These are phyloP conservation scores for Umbelopsis sp. DNA, from an alignment of 192 early-diverging fungal genomes.

Conservation along the genomic window DNA sequence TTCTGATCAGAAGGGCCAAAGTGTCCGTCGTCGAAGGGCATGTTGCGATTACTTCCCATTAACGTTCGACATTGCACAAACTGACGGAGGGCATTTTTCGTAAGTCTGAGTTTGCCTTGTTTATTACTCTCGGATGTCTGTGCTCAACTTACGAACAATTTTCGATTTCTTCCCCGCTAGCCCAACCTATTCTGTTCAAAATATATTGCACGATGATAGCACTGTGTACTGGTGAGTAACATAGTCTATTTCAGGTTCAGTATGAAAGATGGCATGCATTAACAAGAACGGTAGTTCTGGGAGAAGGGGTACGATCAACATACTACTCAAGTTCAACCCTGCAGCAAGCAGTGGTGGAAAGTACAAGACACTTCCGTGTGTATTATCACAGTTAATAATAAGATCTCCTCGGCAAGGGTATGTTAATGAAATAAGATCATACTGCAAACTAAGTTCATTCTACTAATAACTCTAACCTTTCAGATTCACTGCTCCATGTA, in stretches of 20 bases:
- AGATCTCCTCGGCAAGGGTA: slow-evolving; percentile 51
- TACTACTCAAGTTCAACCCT: slow-evolving; percentile 20
- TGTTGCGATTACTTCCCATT: slow-evolving; percentile 9
- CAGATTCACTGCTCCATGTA: slow-evolving; percentile 56
- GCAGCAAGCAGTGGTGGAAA: not conserved
- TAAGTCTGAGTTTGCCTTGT: not conserved
- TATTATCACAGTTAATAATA: slow-evolving; percentile 46
- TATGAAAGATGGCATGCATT: not conserved
- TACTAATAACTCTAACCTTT: not conserved
- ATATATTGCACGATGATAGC: slow-evolving; percentile 46
- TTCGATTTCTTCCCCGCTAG: slow-evolving; percentile 18
- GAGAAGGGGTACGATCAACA: slow-evolving; percentile 29
- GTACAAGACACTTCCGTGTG: slow-evolving; percentile 32
- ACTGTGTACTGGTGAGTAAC: slow-evolving; percentile 46
- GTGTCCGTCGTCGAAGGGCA: not conserved
- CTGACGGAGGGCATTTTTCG: slow-evolving; percentile 13
- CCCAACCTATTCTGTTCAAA: slow-evolving; percentile 42
- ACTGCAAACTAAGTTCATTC: not conserved
- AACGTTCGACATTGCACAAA: not conserved
- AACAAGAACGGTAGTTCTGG: slow-evolving; percentile 18
- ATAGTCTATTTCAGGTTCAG: too few species aligned
- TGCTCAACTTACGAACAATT: not conserved
- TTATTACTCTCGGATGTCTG: not conserved
- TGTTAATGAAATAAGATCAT: not conserved
- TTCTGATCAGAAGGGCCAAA: not conserved